phyloP scores from a whole-genome alignment of 148 eudicot genomes.

The Persicaria tinctoria region DNA sequence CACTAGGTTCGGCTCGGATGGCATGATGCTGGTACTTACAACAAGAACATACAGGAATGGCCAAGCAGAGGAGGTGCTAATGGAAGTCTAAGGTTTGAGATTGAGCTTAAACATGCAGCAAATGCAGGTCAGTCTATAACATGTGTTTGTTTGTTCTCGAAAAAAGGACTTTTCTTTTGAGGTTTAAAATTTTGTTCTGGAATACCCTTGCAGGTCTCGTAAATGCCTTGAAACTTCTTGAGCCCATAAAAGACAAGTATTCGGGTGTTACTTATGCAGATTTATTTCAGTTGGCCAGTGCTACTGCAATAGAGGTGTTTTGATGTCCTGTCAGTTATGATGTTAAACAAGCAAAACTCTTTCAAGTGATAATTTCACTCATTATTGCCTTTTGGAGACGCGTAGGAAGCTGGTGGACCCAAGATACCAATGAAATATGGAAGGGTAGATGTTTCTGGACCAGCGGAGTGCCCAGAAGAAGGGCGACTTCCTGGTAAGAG shows the following conservation, averaged over 20 bases:
- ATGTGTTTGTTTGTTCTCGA: neutral
- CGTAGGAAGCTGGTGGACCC: conserved; percentile 98
- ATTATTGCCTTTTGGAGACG: conserved; percentile 12
- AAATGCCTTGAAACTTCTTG: conserved; percentile 89
- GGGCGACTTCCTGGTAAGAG: conserved; percentile 91
- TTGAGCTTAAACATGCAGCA: conserved; percentile 91
- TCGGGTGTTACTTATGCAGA: conserved; percentile 85
- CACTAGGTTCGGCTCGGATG: conserved; percentile 89
- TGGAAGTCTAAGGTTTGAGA: conserved; percentile 87
- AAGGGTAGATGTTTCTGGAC: conserved; percentile 77
- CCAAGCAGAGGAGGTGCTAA: conserved; percentile 96
- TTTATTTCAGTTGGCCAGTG: conserved; percentile 91
- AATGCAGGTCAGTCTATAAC: conserved; percentile 61
- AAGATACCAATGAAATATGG: conserved; percentile 95
- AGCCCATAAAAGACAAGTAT: conserved; percentile 93
- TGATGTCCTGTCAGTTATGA: conserved; percentile 6
- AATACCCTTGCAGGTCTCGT: conserved; percentile 64
- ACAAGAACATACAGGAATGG: conserved; percentile 89
- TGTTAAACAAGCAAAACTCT: neutral
- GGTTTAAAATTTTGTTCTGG: neutral
- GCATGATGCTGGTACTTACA: conserved; percentile 96
- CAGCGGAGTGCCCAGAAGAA: conserved; percentile 97
- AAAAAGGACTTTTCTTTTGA: neutral
- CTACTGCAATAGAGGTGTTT: conserved; percentile 91
- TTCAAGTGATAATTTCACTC: conserved; percentile 3